These are phyloP conservation scores for cucumber (Cucumis sativus) DNA, from an alignment of 306 rosid genomes.

Conservation along the genomic window DNA sequence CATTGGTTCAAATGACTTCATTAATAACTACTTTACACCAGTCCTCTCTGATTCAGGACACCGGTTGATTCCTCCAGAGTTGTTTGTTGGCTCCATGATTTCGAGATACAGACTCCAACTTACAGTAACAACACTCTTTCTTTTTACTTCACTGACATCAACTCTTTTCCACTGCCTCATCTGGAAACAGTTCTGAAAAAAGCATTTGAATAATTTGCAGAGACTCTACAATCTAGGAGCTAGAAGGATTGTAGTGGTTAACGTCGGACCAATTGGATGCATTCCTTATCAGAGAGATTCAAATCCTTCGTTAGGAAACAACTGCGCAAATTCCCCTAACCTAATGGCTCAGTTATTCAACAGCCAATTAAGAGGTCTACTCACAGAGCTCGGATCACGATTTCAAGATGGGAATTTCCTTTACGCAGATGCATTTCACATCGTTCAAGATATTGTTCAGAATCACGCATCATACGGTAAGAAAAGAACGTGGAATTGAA, in stretches of 20 bases:
- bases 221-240: constrained; percentile 52
- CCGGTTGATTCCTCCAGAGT: constrained; percentile 20
- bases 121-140: constrained; percentile 18
- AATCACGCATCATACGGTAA: constrained; percentile 35
- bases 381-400: constrained; percentile 25
- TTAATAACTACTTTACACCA: constrained; percentile 48
- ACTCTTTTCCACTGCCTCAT: not conserved
- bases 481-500: not conserved
- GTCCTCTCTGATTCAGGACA: constrained; percentile 11
- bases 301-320: constrained; percentile 32
- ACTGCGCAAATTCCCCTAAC: constrained; percentile 37
- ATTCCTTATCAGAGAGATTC: constrained; percentile 55
- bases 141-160: not conserved
- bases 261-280: constrained; percentile 77
- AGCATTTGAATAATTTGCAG: constrained; percentile 17
- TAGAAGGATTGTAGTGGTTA: constrained; percentile 45
- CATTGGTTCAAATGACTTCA: constrained; percentile 67
- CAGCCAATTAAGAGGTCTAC: constrained; percentile 28
- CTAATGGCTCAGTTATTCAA: constrained; percentile 41
- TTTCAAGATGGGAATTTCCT: constrained; percentile 34
- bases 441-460: constrained; percentile 38
- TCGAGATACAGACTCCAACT: constrained; percentile 40
- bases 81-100: constrained; percentile 40
- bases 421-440: constrained; percentile 51
- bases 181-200: not conserved